A percentile compares a stretch with the other conserved stretches of the same genome.
Evolutionary conservation across 768 basidiomycete species (phyloP).

Genomic region (Leccinum fibrillosum): DNA sequence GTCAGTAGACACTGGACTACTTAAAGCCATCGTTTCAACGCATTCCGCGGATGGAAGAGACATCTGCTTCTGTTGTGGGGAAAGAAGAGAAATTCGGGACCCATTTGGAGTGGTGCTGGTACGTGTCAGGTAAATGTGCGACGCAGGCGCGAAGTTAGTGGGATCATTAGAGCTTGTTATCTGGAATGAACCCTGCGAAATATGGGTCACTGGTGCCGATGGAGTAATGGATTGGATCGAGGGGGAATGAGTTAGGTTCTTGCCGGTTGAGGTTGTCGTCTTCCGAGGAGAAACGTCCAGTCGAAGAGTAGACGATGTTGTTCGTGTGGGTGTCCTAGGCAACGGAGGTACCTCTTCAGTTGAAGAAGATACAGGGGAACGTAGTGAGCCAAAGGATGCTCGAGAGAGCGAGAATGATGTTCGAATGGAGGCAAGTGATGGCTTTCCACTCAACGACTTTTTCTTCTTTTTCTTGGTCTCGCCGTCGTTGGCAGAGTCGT

Average conservation of each 20-base stretch:
- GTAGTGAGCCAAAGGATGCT: constrained; percentile 25
- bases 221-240: constrained; percentile 26
- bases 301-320: not conserved
- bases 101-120: constrained; percentile 1
- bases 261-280: constrained; percentile 13
- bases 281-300: constrained; percentile 1
- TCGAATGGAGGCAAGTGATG: constrained; percentile 29
- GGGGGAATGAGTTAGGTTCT: not conserved
- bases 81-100: constrained; percentile 25
- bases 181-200: constrained; percentile 19
- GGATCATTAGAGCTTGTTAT: constrained; percentile 8
- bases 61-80: constrained; percentile 20
- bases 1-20: not conserved
- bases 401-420: constrained; percentile 30
- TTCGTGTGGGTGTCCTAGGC: constrained; percentile 23
- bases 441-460: constrained; percentile 25
- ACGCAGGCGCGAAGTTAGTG: constrained; percentile 10
- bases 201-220: constrained; percentile 22
- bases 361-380: constrained; percentile 17
- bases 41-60: constrained; percentile 23
- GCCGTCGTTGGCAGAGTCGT: constrained; percentile 20
- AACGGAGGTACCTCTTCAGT: constrained; percentile 26
- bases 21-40: constrained; percentile 9
- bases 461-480: constrained; percentile 17
- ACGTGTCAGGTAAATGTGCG: constrained; percentile 9